A percentile compares a stretch with the other conserved stretches of the same genome.
phyloP scores from a whole-genome alignment of 192 early-diverging fungal species.

The Pecoramyces ruminantium region DNA sequence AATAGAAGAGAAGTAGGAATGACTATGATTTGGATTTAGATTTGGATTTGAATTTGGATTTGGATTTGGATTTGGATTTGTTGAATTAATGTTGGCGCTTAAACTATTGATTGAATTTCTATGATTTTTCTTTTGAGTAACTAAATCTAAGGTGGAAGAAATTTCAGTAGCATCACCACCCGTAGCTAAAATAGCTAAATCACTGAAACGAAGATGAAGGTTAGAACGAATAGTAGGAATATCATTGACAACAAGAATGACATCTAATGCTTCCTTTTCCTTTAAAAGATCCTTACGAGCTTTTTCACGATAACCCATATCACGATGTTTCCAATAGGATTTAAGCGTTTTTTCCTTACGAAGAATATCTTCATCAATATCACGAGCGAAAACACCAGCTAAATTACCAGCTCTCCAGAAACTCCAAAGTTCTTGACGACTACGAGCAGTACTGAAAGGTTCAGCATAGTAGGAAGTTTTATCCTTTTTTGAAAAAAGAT shows the following conservation, averaged over 20 bases:
- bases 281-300: slow-evolving; percentile 8
- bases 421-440: slow-evolving; percentile 17
- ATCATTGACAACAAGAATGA: neutral
- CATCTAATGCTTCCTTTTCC: slow-evolving; percentile 3
- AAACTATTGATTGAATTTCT: too few relatives aligned
- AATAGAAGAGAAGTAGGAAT: neutral
- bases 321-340: slow-evolving; percentile 13
- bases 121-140: neutral
- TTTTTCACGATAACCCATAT: slow-evolving; percentile 8
- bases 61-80: too few relatives aligned
- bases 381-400: slow-evolving; percentile 16
- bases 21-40: neutral
- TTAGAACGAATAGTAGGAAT: neutral
- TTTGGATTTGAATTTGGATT: neutral
- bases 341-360: slow-evolving; percentile 14
- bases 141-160: neutral
- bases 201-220: neutral
- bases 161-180: slow-evolving; percentile 1
- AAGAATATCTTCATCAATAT: slow-evolving; percentile 20
- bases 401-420: slow-evolving; percentile 17
- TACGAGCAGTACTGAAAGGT: slow-evolving; percentile 9
- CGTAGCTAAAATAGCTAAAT: neutral
- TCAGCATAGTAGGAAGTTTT: slow-evolving; percentile 2
- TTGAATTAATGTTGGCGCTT: too few relatives aligned
- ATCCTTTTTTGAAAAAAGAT: neutral